These are phyloP conservation scores for Sporisorium sorghi DNA, from an alignment of 1,284 basidiomycete genomes.

Conservation along the genomic window DNA sequence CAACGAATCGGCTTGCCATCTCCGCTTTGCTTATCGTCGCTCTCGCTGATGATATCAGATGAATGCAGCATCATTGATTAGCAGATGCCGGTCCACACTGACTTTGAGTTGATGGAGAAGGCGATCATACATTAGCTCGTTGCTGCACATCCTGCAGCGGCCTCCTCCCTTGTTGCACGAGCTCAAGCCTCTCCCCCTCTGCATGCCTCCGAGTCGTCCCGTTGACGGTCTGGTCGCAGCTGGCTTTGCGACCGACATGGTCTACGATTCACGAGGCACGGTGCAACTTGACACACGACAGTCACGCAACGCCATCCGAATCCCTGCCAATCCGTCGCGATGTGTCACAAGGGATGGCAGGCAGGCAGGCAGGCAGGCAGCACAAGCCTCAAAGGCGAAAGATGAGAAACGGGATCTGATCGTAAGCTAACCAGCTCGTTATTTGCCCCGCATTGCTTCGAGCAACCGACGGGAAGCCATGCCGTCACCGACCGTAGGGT, in stretches of 20 bases:
- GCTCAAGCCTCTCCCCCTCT: background rate
- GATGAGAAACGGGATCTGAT: no score
- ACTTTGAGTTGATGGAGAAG: background rate
- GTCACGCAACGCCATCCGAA: background rate
- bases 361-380: background rate
- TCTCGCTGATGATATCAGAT: background rate
- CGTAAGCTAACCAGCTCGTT: no score
- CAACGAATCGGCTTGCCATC: background rate
- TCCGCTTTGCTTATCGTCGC: background rate
- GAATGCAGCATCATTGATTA: background rate
- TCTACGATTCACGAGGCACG: background rate
- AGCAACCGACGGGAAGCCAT: constrained; percentile 11
- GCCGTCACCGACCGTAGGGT: constrained; percentile 15
- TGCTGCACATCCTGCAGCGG: background rate
- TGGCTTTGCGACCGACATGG: background rate
- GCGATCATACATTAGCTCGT: no score
- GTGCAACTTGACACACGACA: background rate
- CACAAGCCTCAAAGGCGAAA: no score
- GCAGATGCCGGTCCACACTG: no score
- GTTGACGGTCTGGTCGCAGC: background rate
- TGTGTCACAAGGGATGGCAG: background rate
- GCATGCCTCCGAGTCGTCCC: background rate
- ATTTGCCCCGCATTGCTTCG: background rate
- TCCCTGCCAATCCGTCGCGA: background rate
- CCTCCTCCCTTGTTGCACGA: background rate